Conservation (phyloP, 2,329 filamentous ascomycete genomes). For the Aspergillus thermomutatus region DNA sequence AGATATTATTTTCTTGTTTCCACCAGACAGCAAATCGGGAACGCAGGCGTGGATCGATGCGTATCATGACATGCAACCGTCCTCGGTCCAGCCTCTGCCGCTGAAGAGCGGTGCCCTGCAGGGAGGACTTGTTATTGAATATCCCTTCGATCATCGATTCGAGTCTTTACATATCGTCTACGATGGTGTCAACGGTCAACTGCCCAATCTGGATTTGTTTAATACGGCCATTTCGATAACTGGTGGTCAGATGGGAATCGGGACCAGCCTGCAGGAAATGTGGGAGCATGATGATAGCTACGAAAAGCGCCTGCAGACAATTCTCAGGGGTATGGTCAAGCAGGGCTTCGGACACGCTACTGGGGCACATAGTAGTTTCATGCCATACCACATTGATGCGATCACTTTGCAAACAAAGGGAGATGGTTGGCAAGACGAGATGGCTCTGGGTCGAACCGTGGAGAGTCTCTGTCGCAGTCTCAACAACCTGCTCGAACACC, state of each 20-base stretch:
- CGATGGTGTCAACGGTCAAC: constrained; percentile 90
- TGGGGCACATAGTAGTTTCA: constrained; percentile 91
- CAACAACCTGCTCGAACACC: constrained; percentile 93
- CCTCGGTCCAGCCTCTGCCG: constrained; percentile 69
- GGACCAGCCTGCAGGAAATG: constrained; percentile 80
- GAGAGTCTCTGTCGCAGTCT: constrained; percentile 90
- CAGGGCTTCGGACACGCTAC: constrained; percentile 86
- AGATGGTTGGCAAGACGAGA: constrained; percentile 94
- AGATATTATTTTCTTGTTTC: constrained; percentile 89
- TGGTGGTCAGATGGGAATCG: constrained; percentile 86
- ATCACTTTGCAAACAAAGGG: constrained; percentile 89
- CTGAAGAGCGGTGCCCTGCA: constrained; percentile 92
- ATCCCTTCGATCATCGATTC: constrained; percentile 79
- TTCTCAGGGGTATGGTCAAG: constrained; percentile 87
- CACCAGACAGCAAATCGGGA: constrained; percentile 83
- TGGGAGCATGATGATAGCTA: constrained; percentile 74
- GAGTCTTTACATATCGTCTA: constrained; percentile 88
- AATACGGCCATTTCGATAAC: constrained; percentile 90
- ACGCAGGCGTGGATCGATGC: constrained; percentile 97
- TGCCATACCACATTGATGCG: constrained; percentile 95
- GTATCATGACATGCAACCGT: constrained; percentile 84
- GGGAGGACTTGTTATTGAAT: constrained; percentile 90
- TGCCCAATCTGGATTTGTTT: constrained; percentile 92
- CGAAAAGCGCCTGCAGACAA: constrained; percentile 75
- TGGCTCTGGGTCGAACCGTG: constrained; percentile 84